These are phyloP conservation scores for Zopfia rhizophila DNA, from an alignment of 2,329 filamentous ascomycete genomes.

Conservation along the genomic window DNA sequence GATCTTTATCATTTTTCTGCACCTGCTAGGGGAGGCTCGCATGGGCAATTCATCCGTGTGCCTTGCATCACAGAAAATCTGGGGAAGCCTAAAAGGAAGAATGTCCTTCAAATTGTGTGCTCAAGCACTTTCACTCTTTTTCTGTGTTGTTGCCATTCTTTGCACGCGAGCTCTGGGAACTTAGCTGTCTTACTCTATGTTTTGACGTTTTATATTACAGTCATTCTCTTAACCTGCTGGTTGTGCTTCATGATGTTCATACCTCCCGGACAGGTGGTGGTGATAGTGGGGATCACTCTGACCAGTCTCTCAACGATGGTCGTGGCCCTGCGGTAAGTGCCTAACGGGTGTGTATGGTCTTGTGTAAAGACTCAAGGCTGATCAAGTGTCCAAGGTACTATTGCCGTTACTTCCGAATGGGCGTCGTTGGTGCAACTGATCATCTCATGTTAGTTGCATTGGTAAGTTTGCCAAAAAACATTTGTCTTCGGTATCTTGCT, in stretches of 20 bases:
- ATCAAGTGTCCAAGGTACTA: constrained; percentile 40
- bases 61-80: constrained; percentile 19
- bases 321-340: constrained; percentile 41
- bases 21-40: constrained; percentile 5
- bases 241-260: constrained; percentile 38
- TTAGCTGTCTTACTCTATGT: constrained; percentile 2
- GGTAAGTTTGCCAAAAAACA: constrained; percentile 25
- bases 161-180: background rate
- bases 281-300: constrained; percentile 46
- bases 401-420: constrained; percentile 46
- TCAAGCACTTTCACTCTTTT: constrained; percentile 8
- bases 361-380: background rate
- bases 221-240: constrained; percentile 4
- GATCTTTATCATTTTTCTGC: constrained; percentile 11
- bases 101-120: constrained; percentile 13
- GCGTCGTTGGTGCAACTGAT: constrained; percentile 41
- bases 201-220: constrained; percentile 5
- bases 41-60: constrained; percentile 13
- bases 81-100: constrained; percentile 35
- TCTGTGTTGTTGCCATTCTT: constrained; percentile 5
- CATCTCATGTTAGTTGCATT: constrained; percentile 47
- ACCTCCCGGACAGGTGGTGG: constrained; percentile 45
- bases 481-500: constrained; percentile 15
- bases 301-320: constrained; percentile 48
- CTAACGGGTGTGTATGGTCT: background rate